Evolutionary conservation across 768 basidiomycete species (phyloP), one percentile per base, ranked within the genome.

Genomic region (Podaxis sp.): DNA sequence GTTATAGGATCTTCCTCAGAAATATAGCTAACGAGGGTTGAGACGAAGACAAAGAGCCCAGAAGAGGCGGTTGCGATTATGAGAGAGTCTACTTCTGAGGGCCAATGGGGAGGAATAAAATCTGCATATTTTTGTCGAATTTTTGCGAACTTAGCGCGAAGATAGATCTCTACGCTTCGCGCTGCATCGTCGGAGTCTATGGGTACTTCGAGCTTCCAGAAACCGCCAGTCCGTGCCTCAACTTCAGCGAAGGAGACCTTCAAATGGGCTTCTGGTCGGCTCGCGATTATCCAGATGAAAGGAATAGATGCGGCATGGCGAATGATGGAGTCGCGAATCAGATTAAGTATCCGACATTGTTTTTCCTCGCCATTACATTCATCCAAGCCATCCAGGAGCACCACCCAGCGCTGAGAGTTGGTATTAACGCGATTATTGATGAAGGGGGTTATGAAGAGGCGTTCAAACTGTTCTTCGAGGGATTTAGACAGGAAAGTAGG

Each of bases 211-310:
- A 28, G 8, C 24, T 57, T 57, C 17, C 19, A 7, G n/a, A 33
- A 48, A 3, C 9, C 13, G 3, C 1, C 11, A 7, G 30, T 13
- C 15, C 19, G 26, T 5, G 8, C 22, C 17, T 48, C 28, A 8
- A 48, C 11, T 22, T 22, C 15, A 4, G 46, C 5, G 15, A 59
- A 59, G 33, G 33, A 19, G 4, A 30, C 44, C 0, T 0, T 36
- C 30, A 59, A 19, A 22, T 59, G 57, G 1, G 46, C 46, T 13
- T 59, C 57, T 1, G 46, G 33, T 11, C 57, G 28, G n/a, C 57
- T 59, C 11, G 48, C 44, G 9, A 59, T 51, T 30, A 59, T 19
- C 57, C 57, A 59, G 24, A 59, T 24, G 19, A 59, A 48, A 22
- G 46, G 57, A 15, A 11, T 56, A 4, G 39, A 19, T 15, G 13